Conservation (phyloP, 164 flowering plant species). For the Liriodendron chinense region DNA sequence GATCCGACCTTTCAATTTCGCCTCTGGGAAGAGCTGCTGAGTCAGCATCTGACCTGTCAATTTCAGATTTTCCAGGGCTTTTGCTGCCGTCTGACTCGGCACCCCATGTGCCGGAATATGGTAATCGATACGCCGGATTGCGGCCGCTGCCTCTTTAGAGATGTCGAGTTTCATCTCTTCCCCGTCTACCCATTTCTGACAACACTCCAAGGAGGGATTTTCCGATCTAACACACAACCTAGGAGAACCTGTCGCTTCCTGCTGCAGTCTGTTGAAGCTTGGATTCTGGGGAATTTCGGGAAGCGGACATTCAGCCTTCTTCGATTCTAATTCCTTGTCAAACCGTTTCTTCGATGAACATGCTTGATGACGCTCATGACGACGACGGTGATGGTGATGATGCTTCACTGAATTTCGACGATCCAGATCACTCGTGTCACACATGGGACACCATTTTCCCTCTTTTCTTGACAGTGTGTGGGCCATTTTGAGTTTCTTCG, state of each 20-base stretch:
- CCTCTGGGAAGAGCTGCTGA: neutral
- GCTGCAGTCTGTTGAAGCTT: neutral
- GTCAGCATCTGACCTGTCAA: slow-evolving; percentile 2
- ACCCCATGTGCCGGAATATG: neutral
- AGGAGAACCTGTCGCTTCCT: neutral
- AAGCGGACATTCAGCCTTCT: neutral
- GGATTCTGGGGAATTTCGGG: neutral
- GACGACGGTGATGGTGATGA: neutral
- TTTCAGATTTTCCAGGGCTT: neutral
- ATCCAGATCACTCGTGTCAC: slow-evolving; percentile 9
- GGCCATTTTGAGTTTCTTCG: neutral
- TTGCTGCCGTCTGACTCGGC: neutral
- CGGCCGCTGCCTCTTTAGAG: neutral
- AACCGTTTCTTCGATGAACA: neutral
- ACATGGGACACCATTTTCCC: slow-evolving; percentile 1
- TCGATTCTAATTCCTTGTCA: slow-evolving; percentile 7
- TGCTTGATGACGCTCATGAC: neutral
- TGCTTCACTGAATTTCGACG: slow-evolving; percentile 1
- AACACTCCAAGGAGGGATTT: neutral
- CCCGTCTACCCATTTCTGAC: neutral
- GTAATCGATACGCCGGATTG: neutral
- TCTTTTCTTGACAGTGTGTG: neutral
- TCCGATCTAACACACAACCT: neutral
- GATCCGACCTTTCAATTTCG: neutral
- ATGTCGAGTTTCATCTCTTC: neutral